Conservation (phyloP, 179 eudicot species). For the Spergularia azorica region DNA sequence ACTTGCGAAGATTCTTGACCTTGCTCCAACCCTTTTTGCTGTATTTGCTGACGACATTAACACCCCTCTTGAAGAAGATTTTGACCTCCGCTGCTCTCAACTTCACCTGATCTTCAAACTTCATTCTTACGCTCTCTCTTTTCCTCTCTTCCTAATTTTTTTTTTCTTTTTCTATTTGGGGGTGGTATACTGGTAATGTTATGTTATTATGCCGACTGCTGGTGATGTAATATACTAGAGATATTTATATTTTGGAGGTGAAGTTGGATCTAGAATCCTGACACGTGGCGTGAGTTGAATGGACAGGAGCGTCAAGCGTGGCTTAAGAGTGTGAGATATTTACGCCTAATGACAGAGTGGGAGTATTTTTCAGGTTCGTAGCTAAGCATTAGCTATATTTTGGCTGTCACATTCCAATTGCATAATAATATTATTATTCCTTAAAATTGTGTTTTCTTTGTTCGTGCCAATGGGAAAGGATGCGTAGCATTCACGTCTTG, state of each 20-base stretch:
- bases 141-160: too few relatives aligned
- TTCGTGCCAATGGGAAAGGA: too few relatives aligned
- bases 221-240: not conserved
- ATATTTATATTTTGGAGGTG: not conserved
- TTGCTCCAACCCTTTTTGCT: conserved; percentile 70
- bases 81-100: conserved; percentile 50
- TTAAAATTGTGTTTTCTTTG: too few relatives aligned
- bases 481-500: too few relatives aligned
- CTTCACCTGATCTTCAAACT: conserved; percentile 64
- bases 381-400: conserved; percentile 1
- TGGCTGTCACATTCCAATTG: not conserved
- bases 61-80: conserved; percentile 50
- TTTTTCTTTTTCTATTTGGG: not conserved
- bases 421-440: too few relatives aligned
- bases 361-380: not conserved
- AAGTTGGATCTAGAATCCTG: not conserved
- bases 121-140: not conserved
- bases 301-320: not conserved
- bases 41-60: conserved; percentile 43
- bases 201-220: conserved; percentile 5
- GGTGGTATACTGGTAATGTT: not conserved
- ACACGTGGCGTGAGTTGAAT: not conserved
- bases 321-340: not conserved
- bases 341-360: not conserved
- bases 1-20: conserved; percentile 48